Evolutionary conservation across 257 asterid species (phyloP).

Genomic region (Nicotiana attenuata): DNA sequence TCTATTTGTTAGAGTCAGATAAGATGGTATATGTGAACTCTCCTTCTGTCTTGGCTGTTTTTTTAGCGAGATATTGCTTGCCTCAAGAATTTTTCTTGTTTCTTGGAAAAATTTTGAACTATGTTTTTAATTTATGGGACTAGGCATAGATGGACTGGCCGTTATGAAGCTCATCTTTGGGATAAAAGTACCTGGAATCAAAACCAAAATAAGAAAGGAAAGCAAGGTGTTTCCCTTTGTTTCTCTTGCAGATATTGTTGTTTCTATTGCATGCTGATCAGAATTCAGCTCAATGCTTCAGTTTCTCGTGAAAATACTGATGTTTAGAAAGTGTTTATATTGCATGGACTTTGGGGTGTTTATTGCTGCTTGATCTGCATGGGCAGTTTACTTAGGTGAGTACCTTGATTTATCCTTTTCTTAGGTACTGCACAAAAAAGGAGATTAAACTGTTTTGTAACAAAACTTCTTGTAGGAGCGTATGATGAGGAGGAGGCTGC

Average conservation of each 20-base stretch:
- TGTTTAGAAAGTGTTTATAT: slow-evolving; percentile 22
- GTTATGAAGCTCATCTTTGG: slow-evolving; percentile 99
- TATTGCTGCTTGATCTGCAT: slow-evolving; percentile 26
- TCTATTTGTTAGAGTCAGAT: slow-evolving; percentile 1
- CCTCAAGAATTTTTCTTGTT: background rate
- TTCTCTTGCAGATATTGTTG: background rate
- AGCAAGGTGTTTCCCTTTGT: slow-evolving; percentile 60
- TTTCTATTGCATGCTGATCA: slow-evolving; percentile 6
- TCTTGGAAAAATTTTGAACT: slow-evolving; percentile 11
- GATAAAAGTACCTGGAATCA: slow-evolving; percentile 99
- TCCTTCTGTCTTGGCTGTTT: background rate
- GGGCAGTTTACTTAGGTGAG: slow-evolving; percentile 96
- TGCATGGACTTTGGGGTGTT: slow-evolving; percentile 31
- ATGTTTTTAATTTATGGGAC: slow-evolving; percentile 23
- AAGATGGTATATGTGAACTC: background rate
- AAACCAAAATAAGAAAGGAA: slow-evolving; percentile 95
- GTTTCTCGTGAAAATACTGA: slow-evolving; percentile 24
- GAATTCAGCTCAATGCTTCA: slow-evolving; percentile 13
- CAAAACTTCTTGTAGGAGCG: slow-evolving; percentile 54
- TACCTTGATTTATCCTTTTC: slow-evolving; percentile 18
- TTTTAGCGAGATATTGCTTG: background rate
- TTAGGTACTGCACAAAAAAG: slow-evolving; percentile 2
- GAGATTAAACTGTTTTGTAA: slow-evolving; percentile 5
- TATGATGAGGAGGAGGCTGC: slow-evolving; percentile 99
- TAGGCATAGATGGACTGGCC: slow-evolving; percentile 99